phyloP scores from a whole-genome alignment of 2,329 filamentous ascomycete genomes.

The Albifimbria verrucaria region DNA sequence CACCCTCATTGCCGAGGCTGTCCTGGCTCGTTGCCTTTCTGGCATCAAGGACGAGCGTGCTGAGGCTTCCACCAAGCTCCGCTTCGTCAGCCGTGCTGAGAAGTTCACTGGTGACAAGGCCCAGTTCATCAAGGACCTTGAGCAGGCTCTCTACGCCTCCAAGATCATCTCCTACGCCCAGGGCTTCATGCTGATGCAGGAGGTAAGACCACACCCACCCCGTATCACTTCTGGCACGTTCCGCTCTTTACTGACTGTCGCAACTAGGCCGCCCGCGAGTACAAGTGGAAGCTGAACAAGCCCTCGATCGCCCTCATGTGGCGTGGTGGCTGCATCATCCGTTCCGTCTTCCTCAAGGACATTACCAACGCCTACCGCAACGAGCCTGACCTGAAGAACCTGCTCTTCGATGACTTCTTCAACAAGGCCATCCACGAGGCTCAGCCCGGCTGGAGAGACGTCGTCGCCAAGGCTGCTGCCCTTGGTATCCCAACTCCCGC shows the following conservation, averaged over 20 bases:
- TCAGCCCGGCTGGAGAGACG: conserved; percentile 87
- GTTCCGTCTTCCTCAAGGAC: conserved; percentile 99
- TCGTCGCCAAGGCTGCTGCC: conserved; percentile 86
- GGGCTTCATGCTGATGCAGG: conserved; percentile 99
- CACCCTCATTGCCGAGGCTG: conserved; percentile 94
- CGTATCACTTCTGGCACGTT: neutral
- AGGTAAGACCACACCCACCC: conserved; percentile 53
- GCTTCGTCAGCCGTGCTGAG: conserved; percentile 70
- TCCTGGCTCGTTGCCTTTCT: conserved; percentile 91
- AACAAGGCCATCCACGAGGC: conserved; percentile 98
- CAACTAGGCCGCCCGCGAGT: conserved; percentile 83
- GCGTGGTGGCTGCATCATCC: conserved; percentile 99
- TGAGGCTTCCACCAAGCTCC: conserved; percentile 74
- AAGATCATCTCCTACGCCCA: conserved; percentile 99
- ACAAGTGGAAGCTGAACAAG: conserved; percentile 99
- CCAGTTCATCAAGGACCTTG: conserved; percentile 92
- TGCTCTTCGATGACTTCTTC: conserved; percentile 99
- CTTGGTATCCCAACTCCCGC: conserved; percentile 95
- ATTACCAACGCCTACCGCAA: conserved; percentile 96
- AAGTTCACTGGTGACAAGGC: conserved; percentile 85
- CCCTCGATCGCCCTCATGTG: conserved; percentile 99
- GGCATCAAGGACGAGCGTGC: conserved; percentile 91
- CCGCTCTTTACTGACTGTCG: conserved; percentile 4
- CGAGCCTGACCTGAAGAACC: conserved; percentile 93
- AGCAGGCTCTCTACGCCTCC: conserved; percentile 97